These are phyloP conservation scores for Chaetothyriales sp. DNA, from an alignment of 2,329 filamentous ascomycete genomes.

Conservation along the genomic window DNA sequence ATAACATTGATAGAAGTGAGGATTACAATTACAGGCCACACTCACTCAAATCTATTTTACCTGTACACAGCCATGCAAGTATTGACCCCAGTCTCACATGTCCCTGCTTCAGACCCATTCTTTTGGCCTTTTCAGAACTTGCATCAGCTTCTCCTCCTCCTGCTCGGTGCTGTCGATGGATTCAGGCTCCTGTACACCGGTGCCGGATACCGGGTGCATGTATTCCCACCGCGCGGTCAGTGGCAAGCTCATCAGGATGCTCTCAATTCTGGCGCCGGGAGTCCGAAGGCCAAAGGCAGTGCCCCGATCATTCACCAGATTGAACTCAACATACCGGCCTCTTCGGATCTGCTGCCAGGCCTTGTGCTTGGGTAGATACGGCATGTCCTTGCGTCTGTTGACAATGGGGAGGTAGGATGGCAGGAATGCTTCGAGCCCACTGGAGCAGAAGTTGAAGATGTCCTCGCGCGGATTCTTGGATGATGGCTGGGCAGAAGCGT, in stretches of 20 bases:
- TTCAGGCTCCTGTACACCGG: conserved; percentile 27
- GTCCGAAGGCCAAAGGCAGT: conserved; percentile 90
- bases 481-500: conserved; percentile 35
- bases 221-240: conserved; percentile 89
- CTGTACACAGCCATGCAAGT: no score
- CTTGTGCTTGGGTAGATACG: conserved; percentile 72
- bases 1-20: not conserved
- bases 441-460: conserved; percentile 75
- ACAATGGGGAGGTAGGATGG: conserved; percentile 86
- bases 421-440: conserved; percentile 72
- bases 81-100: no score
- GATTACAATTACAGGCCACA: no score
- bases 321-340: conserved; percentile 97
- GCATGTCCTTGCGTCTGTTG: conserved; percentile 77
- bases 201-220: conserved; percentile 53
- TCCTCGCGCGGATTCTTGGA: conserved; percentile 75
- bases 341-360: conserved; percentile 90
- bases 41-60: no score
- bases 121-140: conserved; percentile 48
- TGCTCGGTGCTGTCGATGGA: conserved; percentile 22
- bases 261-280: conserved; percentile 80
- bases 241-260: conserved; percentile 92
- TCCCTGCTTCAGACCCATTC: conserved; percentile 39
- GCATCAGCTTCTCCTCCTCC: conserved; percentile 61
- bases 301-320: conserved; percentile 88